Conservation (phyloP, 2,329 filamentous ascomycete genomes). For the Penicillium sp. region DNA sequence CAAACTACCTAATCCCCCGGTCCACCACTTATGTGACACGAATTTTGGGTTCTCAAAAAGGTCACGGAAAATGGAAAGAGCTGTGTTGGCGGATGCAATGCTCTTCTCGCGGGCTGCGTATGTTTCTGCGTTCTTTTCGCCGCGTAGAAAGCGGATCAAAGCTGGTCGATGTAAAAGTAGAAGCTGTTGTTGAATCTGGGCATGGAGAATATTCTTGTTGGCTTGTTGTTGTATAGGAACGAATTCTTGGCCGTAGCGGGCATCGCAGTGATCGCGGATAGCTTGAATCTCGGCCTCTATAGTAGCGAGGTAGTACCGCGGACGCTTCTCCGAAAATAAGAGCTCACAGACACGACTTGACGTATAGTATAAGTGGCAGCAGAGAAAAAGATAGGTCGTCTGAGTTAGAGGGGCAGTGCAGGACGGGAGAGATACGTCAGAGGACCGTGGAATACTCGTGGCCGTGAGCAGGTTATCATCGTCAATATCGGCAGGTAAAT, state of each 20-base stretch:
- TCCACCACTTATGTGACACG: neutral
- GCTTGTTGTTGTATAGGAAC: neutral
- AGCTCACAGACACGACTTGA: neutral
- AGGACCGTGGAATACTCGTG: neutral
- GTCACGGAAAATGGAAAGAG: neutral
- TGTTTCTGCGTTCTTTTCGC: neutral
- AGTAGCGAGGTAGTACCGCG: neutral
- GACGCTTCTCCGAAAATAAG: neutral
- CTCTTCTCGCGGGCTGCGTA: neutral
- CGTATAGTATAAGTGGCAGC: neutral
- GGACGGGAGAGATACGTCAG: neutral
- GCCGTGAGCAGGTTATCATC: neutral
- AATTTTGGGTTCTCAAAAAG: neutral
- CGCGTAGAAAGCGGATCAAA: neutral
- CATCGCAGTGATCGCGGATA: neutral
- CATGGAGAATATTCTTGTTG: neutral
- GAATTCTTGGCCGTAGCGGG: neutral
- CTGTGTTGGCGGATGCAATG: neutral
- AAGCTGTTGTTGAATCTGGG: neutral
- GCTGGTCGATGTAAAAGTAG: neutral
- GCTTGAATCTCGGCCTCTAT: neutral
- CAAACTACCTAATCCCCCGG: neutral
- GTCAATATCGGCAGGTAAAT: neutral
- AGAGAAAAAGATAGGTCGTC: neutral
- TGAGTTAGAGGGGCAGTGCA: neutral